These are phyloP conservation scores for Carex parvula DNA, from an alignment of 176 grass and related monocot genomes.

Conservation along the genomic window DNA sequence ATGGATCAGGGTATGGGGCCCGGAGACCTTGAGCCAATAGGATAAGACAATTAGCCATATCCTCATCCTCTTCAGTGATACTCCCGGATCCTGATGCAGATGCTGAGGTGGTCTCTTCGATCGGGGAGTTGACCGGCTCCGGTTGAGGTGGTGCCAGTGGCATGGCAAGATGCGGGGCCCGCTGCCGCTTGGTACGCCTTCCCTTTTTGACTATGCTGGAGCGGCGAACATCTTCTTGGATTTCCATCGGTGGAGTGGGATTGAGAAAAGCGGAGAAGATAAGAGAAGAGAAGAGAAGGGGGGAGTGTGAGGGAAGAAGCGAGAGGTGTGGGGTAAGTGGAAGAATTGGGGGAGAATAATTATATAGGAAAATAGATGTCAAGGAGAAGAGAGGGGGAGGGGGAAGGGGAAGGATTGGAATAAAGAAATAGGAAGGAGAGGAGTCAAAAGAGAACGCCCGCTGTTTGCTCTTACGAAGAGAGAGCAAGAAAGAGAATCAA, in stretches of 20 bases:
- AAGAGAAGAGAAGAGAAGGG: not conserved
- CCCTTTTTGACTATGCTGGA: constrained; percentile 46
- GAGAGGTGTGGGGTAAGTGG: constrained; percentile 26
- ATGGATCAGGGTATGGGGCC: not conserved
- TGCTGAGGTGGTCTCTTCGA: constrained; percentile 23
- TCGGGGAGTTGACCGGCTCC: not conserved
- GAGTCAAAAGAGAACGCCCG: constrained; percentile 7
- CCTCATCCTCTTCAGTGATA: constrained; percentile 68
- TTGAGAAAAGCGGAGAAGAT: constrained; percentile 5
- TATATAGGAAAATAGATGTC: constrained; percentile 44
- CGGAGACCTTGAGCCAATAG: constrained; percentile 43
- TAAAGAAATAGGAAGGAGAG: not conserved
- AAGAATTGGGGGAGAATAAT: constrained; percentile 29
- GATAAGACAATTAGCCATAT: constrained; percentile 80
- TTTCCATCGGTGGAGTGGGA: constrained; percentile 34
- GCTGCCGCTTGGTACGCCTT: constrained; percentile 68
- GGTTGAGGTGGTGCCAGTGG: not conserved
- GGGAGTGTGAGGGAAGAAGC: constrained; percentile 11
- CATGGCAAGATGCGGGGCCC: not conserved
- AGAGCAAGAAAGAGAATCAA: not conserved
- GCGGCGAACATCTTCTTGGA: not conserved
- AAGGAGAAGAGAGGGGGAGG: constrained; percentile 34
- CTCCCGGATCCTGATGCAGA: constrained; percentile 25
- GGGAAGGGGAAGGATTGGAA: not conserved
- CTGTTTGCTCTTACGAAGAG: not conserved